Percentiles rank a stretch among this genome's conserved stretches.
Conservation (phyloP, 768 basidiomycete genomes). For the Daedaleopsis nitida region DNA sequence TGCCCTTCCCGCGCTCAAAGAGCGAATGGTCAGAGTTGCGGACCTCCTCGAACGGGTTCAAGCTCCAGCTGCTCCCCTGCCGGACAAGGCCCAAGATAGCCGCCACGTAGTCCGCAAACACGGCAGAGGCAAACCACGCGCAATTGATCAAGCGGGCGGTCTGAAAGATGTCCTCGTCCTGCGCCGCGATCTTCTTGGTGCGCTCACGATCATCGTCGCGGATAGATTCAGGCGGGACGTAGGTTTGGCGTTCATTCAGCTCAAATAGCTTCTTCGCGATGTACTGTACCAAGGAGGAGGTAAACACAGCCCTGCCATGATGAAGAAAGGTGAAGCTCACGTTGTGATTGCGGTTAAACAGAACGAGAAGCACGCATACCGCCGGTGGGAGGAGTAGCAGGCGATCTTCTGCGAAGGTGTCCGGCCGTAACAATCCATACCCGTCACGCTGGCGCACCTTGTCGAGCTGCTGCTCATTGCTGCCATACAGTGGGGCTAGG, state of each 20-base stretch:
- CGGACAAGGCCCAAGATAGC: slow-evolving; percentile 78
- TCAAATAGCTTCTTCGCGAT: slow-evolving; percentile 77
- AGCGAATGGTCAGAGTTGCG: slow-evolving; percentile 59
- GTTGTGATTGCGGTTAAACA: slow-evolving; percentile 92
- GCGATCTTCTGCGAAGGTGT: slow-evolving; percentile 79
- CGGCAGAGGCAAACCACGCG: slow-evolving; percentile 75
- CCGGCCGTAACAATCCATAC: slow-evolving; percentile 65
- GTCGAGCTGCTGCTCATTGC: slow-evolving; percentile 61
- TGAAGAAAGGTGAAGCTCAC: slow-evolving; percentile 42
- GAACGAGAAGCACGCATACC: slow-evolving; percentile 70
- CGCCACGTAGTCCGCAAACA: slow-evolving; percentile 86
- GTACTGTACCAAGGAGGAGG: slow-evolving; percentile 50
- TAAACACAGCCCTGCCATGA: background rate
- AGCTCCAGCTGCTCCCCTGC: slow-evolving; percentile 74
- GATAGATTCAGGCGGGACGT: slow-evolving; percentile 53
- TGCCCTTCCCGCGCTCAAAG: slow-evolving; percentile 81
- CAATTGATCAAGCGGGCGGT: slow-evolving; percentile 77
- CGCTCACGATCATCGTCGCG: slow-evolving; percentile 26
- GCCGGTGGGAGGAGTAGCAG: slow-evolving; percentile 79
- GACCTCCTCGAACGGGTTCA: slow-evolving; percentile 81
- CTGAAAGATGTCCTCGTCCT: slow-evolving; percentile 72
- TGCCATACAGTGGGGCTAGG: slow-evolving; percentile 80
- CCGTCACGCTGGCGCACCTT: slow-evolving; percentile 61
- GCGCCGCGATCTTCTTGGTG: slow-evolving; percentile 35
- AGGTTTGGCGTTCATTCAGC: slow-evolving; percentile 77